Conservation (phyloP, 2,329 filamentous ascomycete genomes). For the Colletotrichum tamarilloi region DNA sequence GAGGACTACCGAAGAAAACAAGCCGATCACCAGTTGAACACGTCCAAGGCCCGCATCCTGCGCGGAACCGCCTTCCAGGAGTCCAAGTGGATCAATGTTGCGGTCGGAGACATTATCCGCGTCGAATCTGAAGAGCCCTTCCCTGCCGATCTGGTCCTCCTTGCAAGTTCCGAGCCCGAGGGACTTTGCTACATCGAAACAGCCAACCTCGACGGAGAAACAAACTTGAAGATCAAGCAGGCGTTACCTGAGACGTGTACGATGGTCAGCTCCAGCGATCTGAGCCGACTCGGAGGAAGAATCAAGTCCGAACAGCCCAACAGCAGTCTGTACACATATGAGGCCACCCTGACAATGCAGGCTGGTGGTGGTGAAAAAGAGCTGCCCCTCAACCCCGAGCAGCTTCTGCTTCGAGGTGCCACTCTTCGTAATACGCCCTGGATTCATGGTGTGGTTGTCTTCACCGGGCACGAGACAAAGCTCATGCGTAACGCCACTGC, state of each 20-base stretch:
- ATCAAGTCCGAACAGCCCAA: slow-evolving; percentile 97
- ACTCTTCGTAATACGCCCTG: slow-evolving; percentile 96
- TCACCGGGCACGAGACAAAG: slow-evolving; percentile 98
- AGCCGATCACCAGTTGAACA: slow-evolving; percentile 88
- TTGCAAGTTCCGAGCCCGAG: slow-evolving; percentile 96
- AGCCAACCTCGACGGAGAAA: slow-evolving; percentile 96
- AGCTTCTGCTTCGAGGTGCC: slow-evolving; percentile 90
- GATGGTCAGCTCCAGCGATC: slow-evolving; percentile 86
- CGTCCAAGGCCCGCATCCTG: slow-evolving; percentile 84
- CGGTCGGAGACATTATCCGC: slow-evolving; percentile 90
- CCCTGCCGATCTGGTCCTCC: slow-evolving; percentile 89
- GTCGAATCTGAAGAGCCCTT: slow-evolving; percentile 97
- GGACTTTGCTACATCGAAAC: slow-evolving; percentile 99
- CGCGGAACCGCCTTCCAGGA: slow-evolving; percentile 87
- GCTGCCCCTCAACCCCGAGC: slow-evolving; percentile 88
- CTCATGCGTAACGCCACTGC: slow-evolving; percentile 98
- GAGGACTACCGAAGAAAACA: slow-evolving; percentile 92
- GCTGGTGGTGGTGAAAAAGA: slow-evolving; percentile 94
- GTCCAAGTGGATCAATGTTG: slow-evolving; percentile 92
- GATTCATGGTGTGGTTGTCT: slow-evolving; percentile 96
- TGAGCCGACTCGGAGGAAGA: slow-evolving; percentile 86
- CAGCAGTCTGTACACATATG: slow-evolving; percentile 97
- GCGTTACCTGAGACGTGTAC: slow-evolving; percentile 91
- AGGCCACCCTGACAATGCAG: slow-evolving; percentile 93
- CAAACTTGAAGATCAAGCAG: slow-evolving; percentile 99